Evolutionary conservation across 768 basidiomycete species (phyloP).

Genomic region (Boletus huronensis): DNA sequence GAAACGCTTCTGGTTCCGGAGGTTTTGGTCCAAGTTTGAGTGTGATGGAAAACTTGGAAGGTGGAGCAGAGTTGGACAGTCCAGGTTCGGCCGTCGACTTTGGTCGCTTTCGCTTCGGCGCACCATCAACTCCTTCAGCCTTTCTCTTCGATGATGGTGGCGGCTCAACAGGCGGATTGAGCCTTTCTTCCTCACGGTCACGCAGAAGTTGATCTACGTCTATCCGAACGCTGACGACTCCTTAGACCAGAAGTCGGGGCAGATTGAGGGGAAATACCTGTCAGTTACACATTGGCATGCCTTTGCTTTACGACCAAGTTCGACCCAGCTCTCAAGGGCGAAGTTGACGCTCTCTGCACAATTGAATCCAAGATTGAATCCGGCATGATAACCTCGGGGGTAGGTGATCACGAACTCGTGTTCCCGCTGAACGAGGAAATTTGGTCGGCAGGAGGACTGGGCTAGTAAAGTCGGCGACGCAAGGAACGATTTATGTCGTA

Average conservation of each 20-base stretch:
- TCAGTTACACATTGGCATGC: conserved; percentile 70
- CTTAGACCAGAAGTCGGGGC: conserved; percentile 4
- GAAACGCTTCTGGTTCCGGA: conserved; percentile 51
- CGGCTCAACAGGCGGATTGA: conserved; percentile 3
- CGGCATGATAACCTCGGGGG: conserved; percentile 93
- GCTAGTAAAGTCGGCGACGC: conserved; percentile 84
- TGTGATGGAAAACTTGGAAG: conserved; percentile 49
- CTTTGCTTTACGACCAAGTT: conserved; percentile 78
- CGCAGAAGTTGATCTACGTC: conserved; percentile 83
- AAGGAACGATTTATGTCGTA: conserved; percentile 94
- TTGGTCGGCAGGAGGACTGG: conserved; percentile 76
- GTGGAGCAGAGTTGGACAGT: conserved; percentile 10
- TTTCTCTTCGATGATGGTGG: conserved; percentile 39
- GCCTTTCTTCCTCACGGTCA: conserved; percentile 55
- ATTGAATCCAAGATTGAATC: conserved; percentile 94
- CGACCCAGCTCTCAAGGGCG: conserved; percentile 91
- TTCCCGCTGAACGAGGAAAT: conserved; percentile 84
- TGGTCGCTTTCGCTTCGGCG: conserved; percentile 26
- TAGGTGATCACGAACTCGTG: conserved; percentile 98
- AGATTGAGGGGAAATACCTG: conserved; percentile 46
- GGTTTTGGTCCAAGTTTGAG: conserved; percentile 67
- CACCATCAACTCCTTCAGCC: conserved; percentile 28
- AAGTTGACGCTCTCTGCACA: conserved; percentile 98
- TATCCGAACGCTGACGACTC: conserved; percentile 71
- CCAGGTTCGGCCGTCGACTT: conserved; percentile 10